phyloP scores from a whole-genome alignment of 108 stramenopile genomes.

The Ochromonas danica region DNA sequence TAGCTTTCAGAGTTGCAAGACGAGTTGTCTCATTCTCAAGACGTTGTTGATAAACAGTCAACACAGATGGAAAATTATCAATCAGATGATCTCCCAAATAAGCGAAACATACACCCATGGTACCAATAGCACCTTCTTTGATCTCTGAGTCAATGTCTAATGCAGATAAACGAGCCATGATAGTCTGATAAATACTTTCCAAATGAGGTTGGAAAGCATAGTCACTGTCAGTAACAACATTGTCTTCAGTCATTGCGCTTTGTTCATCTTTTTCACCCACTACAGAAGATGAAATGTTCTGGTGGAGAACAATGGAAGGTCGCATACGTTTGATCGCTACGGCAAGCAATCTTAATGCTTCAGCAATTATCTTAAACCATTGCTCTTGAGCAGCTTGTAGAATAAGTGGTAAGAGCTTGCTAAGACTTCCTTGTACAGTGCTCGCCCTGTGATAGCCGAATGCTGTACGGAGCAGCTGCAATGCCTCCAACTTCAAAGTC shows the following conservation, averaged over 20 bases:
- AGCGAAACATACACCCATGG: conserved; percentile 46
- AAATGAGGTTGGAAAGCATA: conserved; percentile 43
- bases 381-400: conserved; percentile 74
- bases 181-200: conserved; percentile 64
- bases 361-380: conserved; percentile 81
- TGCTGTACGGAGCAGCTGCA: conserved; percentile 71
- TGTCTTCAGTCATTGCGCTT: conserved; percentile 57
- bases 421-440: conserved; percentile 48
- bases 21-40: conserved; percentile 91
- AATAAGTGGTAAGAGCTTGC: conserved; percentile 65
- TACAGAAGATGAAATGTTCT: no score
- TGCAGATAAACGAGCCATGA: conserved; percentile 83
- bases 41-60: conserved; percentile 74
- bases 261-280: conserved; percentile 34
- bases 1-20: conserved; percentile 80
- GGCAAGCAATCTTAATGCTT: conserved; percentile 70
- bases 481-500: conserved; percentile 82
- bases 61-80: conserved; percentile 62
- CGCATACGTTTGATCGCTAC: conserved; percentile 55
- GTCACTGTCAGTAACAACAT: conserved; percentile 54
- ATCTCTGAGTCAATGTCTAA: conserved; percentile 95
- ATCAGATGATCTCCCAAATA: conserved; percentile 53
- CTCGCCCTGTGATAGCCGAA: conserved; percentile 65
- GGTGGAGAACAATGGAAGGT: background rate
- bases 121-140: conserved; percentile 76